Conservation (phyloP, 148 eudicot species). For the Silene uniflora region DNA sequence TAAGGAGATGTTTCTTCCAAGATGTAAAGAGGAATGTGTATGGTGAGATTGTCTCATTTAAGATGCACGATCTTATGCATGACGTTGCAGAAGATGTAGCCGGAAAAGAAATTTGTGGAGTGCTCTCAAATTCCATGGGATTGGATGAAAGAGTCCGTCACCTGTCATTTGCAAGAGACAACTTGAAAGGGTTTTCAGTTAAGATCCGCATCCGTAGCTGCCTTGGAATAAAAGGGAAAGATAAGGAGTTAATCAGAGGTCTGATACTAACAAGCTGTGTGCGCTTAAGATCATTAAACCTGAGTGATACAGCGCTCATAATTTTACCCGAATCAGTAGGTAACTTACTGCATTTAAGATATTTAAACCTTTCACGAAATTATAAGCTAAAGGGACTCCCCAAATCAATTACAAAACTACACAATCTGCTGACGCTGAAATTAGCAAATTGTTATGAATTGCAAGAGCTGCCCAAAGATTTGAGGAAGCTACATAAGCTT, state of each 20-base stretch:
- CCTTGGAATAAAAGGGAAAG: too few relatives aligned
- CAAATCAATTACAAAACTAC: neutral
- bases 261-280: neutral
- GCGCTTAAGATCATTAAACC: neutral
- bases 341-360: neutral
- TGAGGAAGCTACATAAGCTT: neutral
- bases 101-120: neutral
- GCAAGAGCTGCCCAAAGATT: neutral
- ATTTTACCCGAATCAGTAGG: neutral
- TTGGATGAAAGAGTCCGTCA: neutral
- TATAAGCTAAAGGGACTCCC: neutral
- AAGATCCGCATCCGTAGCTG: too few relatives aligned
- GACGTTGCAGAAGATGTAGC: neutral
- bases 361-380: neutral
- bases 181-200: too few relatives aligned
- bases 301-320: neutral
- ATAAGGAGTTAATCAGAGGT: neutral
- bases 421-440: neutral
- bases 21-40: neutral
- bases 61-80: conserved; percentile 20
- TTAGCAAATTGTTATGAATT: neutral
- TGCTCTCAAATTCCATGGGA: neutral
- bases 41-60: conserved; percentile 3
- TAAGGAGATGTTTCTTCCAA: conserved; percentile 15
- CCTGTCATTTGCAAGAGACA: neutral